Evolutionary conservation across 495 filamentous ascomycete genomes (phyloP), one percentile per base, ranked within the genome.

Genomic region (Penicilliopsis zonata): DNA sequence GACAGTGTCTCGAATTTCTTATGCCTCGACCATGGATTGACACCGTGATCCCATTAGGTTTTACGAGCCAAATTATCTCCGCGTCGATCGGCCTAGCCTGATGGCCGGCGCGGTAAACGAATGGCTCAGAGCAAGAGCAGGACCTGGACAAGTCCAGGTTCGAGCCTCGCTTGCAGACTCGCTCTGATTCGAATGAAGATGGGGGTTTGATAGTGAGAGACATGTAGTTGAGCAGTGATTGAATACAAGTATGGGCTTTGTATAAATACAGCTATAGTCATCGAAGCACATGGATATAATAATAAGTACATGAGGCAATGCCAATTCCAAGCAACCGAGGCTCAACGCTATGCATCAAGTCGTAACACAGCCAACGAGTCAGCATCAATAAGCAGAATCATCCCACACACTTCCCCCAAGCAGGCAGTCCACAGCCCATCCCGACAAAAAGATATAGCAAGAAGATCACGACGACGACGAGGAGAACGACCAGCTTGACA

Each of bases 401-500:
- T 2, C 64, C 59, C 36, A 68, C 48, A 50, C 68, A 72, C 38
- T 48, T 65, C 16, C 55, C 55, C 68, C 68, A 72, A 9, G 54
- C 74, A 31, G 80, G 80, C 31, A 85, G 45, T 10, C 80, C 80
- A 63, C 80, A 85, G 3, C 78, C 79, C 55, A 80, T 72, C 0
- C 80, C 80, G 9, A 85, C 67, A 41, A 83, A 75, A 12, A 85
- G 49, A 52, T 85, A 85, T 3, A 96, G 43, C 59, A 99, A 72
- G 56, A 99, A 80, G 9, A 86, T 55, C 21, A 92, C 53, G 25
- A 96, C 90, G 29, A 95, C 44, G 2, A 67, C 73, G 43, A 99
- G 55, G 46, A 99, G 52, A 21, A 74, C 75, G 86, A 96, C 95
- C 49, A 86, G 42, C 58, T 92, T 90, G 13, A 88, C 70, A 61